A percentile compares a stretch with the other conserved stretches of the same genome.
Evolutionary conservation across 176 grass and related monocot species (phyloP).

Genomic region (Eremochloa ophiuroides): DNA sequence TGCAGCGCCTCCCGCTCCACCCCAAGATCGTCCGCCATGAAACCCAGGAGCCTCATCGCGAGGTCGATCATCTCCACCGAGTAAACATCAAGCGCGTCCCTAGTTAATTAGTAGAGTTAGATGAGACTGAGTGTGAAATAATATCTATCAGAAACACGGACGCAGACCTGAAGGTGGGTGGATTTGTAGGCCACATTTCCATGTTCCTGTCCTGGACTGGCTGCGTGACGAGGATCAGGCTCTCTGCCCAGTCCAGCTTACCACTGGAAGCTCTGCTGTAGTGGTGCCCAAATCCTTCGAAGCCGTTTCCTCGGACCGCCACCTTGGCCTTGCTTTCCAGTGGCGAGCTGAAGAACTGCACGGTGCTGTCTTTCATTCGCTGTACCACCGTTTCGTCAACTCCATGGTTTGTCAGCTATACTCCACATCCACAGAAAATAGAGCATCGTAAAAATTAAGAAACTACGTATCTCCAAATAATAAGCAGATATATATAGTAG

Average conservation of each 20-base stretch:
- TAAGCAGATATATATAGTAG: too few relatives aligned
- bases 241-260: conserved; percentile 17
- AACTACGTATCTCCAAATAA: too few relatives aligned
- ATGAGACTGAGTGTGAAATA: too few relatives aligned
- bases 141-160: too few relatives aligned
- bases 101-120: too few relatives aligned
- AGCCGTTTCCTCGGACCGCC: neutral
- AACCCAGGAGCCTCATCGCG: neutral
- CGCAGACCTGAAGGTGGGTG: neutral
- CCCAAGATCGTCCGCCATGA: neutral
- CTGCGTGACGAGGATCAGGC: conserved; percentile 3
- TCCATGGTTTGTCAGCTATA: conserved; percentile 10
- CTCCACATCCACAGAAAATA: neutral
- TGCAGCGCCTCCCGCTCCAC: neutral
- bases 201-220: neutral
- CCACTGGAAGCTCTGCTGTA: neutral
- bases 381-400: neutral
- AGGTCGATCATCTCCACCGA: neutral
- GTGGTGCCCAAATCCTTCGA: conserved; percentile 22
- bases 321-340: neutral
- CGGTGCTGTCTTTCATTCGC: neutral
- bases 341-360: conserved; percentile 5
- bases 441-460: too few relatives aligned
- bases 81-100: neutral
- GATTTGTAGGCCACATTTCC: conserved; percentile 1